Evolutionary conservation across 225 moss, liverwort and hornwort species (phyloP).

Genomic region (Pseudoscleropodium purum): DNA sequence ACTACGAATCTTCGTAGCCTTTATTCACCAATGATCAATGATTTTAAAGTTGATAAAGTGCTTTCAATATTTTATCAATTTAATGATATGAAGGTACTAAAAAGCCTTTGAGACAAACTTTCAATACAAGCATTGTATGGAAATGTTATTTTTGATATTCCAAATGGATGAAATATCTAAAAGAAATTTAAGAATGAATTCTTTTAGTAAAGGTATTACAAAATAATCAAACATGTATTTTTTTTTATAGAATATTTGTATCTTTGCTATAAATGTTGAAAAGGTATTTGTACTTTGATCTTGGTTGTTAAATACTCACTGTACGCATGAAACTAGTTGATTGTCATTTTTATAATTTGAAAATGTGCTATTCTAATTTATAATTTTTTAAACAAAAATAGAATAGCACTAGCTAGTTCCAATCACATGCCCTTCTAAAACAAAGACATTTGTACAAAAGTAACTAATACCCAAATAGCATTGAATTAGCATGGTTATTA

Average conservation of each 20-base stretch:
- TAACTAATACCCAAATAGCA: not conserved
- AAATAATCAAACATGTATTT: not conserved
- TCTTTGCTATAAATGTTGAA: too few species aligned
- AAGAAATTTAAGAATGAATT: not conserved
- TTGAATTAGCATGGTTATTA: not conserved
- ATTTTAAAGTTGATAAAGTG: too few species aligned
- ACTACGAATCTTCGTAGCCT: accelerated
- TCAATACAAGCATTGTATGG: accelerated
- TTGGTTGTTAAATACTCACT: not conserved
- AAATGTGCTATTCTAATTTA: not conserved
- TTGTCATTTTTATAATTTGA: not conserved
- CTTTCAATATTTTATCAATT: not conserved
- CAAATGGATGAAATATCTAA: not conserved
- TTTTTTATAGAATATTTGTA: not conserved
- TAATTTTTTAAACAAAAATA: not conserved
- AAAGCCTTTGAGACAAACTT: accelerated
- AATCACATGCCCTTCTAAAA: not conserved
- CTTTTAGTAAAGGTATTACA: accelerated
- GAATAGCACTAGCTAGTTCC: too few species aligned
- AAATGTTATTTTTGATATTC: not conserved
- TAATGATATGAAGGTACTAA: accelerated
- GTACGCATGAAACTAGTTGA: accelerated
- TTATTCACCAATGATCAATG: not conserved
- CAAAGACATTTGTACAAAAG: not conserved
- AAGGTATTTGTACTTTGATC: not conserved